Evolutionary conservation across 495 filamentous ascomycete species (phyloP).

Genomic region (Pseudoneurospora amorphoporcata): DNA sequence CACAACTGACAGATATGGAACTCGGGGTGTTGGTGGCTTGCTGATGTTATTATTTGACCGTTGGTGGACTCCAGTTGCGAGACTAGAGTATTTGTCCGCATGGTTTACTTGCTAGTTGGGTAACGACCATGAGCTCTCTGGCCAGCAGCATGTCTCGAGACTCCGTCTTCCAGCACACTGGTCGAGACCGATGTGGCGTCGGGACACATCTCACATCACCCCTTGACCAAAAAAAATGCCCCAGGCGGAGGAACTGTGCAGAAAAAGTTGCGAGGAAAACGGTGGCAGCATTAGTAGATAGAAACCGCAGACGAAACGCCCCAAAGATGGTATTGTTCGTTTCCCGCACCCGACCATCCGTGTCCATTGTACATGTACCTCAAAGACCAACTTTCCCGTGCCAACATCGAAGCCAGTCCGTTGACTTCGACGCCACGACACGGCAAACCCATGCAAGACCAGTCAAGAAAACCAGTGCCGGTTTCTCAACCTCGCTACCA

Average conservation of each 20-base stretch:
- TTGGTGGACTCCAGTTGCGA: background rate
- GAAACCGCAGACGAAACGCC: conserved; percentile 28
- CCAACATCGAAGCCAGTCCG: conserved; percentile 19
- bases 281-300: conserved; percentile 21
- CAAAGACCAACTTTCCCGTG: conserved; percentile 21
- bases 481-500: conserved; percentile 15
- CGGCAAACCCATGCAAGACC: conserved; percentile 19
- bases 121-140: background rate
- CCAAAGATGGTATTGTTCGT: conserved; percentile 29
- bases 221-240: background rate
- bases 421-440: conserved; percentile 17
- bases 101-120: background rate
- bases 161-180: background rate
- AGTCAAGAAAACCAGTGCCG: conserved; percentile 21
- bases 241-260: background rate
- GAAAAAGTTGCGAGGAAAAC: conserved; percentile 3
- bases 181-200: background rate
- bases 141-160: background rate
- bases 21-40: background rate
- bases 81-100: background rate
- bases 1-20: background rate
- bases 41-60: background rate
- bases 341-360: conserved; percentile 25
- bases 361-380: conserved; percentile 28
- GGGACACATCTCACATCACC: background rate